Conservation (phyloP, 139 green algal genomes). For the Diplosphaera chodatii region DNA sequence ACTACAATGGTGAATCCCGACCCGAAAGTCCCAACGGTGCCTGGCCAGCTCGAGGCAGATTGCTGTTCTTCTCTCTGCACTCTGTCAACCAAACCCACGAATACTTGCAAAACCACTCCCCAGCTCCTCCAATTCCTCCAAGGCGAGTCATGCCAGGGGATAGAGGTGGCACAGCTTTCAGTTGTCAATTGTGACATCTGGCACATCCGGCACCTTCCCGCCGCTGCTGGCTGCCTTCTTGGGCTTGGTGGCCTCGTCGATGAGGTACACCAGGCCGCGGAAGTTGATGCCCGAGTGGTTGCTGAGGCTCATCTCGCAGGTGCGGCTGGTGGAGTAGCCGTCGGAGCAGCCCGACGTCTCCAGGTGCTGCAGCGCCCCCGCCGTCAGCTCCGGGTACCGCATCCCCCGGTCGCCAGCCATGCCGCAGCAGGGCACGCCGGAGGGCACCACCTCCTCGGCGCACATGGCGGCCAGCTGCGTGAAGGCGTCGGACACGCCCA, state of each 20-base stretch:
- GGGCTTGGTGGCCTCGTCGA: constrained; percentile 71
- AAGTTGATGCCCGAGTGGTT: constrained; percentile 93
- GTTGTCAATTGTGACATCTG: not conserved
- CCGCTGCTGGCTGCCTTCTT: constrained; percentile 38
- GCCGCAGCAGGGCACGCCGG: constrained; percentile 87
- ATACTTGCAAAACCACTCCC: no score
- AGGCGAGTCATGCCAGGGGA: no score
- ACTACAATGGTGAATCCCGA: no score
- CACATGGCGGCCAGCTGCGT: constrained; percentile 67
- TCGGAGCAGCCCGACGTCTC: constrained; percentile 67
- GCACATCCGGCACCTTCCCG: not conserved
- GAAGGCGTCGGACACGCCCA: constrained; percentile 88
- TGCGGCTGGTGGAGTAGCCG: constrained; percentile 89
- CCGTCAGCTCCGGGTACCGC: constrained; percentile 91
- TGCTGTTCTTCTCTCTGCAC: no score
- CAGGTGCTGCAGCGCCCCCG: constrained; percentile 56
- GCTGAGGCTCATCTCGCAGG: constrained; percentile 89
- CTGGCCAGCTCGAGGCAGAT: no score
- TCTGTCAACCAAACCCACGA: no score
- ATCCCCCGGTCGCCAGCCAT: constrained; percentile 95
- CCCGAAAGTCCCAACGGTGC: no score
- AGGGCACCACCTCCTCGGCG: constrained; percentile 67
- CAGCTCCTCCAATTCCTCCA: no score
- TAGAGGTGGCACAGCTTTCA: not conserved
- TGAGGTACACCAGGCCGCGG: constrained; percentile 83